Percentiles rank a stretch among this genome's conserved stretches.
These are phyloP conservation scores for Tetraselmis striata DNA, from an alignment of 139 green algal species.

Conservation along the genomic window DNA sequence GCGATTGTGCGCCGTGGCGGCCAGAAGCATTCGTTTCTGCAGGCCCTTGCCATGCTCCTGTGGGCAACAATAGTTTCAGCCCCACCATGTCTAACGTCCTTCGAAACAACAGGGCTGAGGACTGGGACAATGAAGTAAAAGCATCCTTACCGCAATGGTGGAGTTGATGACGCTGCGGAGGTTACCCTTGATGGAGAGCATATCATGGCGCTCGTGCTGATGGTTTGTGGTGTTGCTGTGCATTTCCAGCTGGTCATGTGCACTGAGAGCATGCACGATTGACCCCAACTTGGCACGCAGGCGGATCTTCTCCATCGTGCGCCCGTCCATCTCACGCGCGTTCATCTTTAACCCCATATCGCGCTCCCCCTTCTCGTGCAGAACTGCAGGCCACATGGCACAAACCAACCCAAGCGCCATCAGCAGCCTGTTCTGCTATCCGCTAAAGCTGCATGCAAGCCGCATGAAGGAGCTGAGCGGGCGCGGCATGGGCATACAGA, in stretches of 20 bases:
- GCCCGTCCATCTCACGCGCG: neutral
- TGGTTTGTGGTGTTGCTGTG: neutral
- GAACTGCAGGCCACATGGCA: too few species aligned
- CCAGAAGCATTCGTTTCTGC: neutral
- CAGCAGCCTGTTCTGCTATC: neutral
- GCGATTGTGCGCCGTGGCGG: neutral
- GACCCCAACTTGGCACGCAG: neutral
- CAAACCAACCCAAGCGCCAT: too few species aligned
- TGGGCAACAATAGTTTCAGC: neutral
- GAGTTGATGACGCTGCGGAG: neutral
- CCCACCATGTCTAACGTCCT: neutral
- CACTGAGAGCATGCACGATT: neutral
- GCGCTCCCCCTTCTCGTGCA: neutral
- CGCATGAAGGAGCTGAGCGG: too few species aligned
- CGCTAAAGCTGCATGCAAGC: neutral
- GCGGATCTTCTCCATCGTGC: neutral
- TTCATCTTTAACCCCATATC: neutral
- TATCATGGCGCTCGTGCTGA: neutral
- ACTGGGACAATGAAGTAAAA: neutral
- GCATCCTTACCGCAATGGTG: neutral
- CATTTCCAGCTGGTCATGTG: neutral
- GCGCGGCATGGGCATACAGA: too few species aligned
- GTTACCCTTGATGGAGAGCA: neutral
- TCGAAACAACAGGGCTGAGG: neutral
- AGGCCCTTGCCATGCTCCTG: neutral